Percentiles rank a stretch among this genome's conserved stretches.
These are phyloP conservation scores for Apophysomyces trapeziformis DNA, from an alignment of 371 early-diverging fungal species.

Conservation along the genomic window DNA sequence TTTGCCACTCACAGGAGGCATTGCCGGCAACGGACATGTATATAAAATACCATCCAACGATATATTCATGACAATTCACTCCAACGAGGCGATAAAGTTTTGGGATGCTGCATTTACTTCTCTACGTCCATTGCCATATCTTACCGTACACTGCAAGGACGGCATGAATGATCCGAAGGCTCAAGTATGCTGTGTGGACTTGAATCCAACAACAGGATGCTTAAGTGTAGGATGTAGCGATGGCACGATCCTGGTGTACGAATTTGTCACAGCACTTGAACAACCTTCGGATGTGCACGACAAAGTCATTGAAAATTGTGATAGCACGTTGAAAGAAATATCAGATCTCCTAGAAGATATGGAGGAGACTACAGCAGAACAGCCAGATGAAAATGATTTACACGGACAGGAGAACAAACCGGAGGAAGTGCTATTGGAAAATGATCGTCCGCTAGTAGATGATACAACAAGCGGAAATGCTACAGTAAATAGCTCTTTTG, in stretches of 20 bases:
- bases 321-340: constrained; percentile 44
- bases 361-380: constrained; percentile 14
- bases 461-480: too few relatives aligned
- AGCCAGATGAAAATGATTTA: constrained; percentile 8
- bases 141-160: constrained; percentile 35
- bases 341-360: constrained; percentile 41
- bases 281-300: constrained; percentile 8
- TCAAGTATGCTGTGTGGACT: constrained; percentile 40
- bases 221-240: constrained; percentile 48
- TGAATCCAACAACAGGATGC: constrained; percentile 36
- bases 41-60: constrained; percentile 51
- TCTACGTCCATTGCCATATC: constrained; percentile 51
- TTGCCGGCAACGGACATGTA: constrained; percentile 44
- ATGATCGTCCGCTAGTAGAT: not conserved
- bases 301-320: constrained; percentile 35
- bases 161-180: constrained; percentile 18
- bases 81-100: constrained; percentile 46
- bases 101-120: constrained; percentile 62
- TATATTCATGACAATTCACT: constrained; percentile 55
- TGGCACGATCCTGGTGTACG: constrained; percentile 32
- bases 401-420: not conserved
- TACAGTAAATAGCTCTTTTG: not conserved
- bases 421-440: not conserved
- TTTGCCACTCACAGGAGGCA: constrained; percentile 56
- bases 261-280: constrained; percentile 16